phyloP scores from a whole-genome alignment of 352 stramenopile species.

The Globisporangium polare region DNA sequence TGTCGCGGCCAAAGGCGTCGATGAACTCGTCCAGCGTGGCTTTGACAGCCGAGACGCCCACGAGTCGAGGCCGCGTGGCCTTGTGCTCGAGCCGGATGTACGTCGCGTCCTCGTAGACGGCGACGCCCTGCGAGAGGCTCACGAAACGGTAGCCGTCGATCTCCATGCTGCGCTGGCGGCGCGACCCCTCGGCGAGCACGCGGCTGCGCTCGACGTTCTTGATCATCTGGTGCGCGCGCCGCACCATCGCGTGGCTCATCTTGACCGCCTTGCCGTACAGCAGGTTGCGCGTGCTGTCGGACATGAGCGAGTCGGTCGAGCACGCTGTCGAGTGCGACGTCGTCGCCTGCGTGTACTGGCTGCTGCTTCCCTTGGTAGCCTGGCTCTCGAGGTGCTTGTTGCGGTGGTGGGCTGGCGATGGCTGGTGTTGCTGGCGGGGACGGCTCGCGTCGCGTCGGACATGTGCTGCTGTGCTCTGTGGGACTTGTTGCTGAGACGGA shows the following conservation, averaged over 20 bases:
- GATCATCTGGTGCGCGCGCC: constrained; percentile 9
- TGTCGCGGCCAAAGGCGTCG: constrained; percentile 20
- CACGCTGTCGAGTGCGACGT: constrained; percentile 2
- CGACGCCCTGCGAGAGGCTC: constrained; percentile 6
- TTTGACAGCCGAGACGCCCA: constrained; percentile 16
- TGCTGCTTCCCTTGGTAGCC: constrained; percentile 10
- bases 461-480: not conserved
- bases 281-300: constrained; percentile 1
- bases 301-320: constrained; percentile 7
- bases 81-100: constrained; percentile 1
- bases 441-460: not conserved
- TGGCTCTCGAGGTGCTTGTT: not conserved
- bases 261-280: constrained; percentile 9
- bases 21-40: constrained; percentile 30
- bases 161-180: constrained; percentile 2
- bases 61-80: constrained; percentile 3
- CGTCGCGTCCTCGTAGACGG: constrained; percentile 16
- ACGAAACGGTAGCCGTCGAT: constrained; percentile 16
- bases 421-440: not conserved
- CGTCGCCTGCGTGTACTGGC: not conserved
- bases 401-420: not conserved
- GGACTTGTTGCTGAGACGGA: not conserved
- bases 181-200: not conserved
- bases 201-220: constrained; percentile 15
- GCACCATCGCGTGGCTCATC: constrained; percentile 16